These are phyloP conservation scores for Moesziomyces globuligerus DNA, from an alignment of 1,284 basidiomycete species.

Conservation along the genomic window DNA sequence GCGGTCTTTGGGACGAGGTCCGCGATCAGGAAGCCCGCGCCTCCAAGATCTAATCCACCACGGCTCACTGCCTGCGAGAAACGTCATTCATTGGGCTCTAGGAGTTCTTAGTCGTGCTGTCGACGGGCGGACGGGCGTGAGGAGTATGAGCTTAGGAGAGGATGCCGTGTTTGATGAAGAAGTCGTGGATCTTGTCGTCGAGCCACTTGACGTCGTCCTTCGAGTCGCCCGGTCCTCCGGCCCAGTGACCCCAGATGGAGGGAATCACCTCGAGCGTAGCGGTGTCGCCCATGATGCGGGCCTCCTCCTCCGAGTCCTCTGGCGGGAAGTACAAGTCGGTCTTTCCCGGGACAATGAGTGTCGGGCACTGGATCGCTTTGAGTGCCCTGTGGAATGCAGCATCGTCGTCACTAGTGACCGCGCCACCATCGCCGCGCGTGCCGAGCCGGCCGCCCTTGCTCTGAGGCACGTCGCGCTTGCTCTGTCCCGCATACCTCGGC, in stretches of 20 bases:
- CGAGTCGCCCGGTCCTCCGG: constrained; percentile 41
- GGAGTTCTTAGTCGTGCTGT: no score
- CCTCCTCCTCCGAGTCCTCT: constrained; percentile 42
- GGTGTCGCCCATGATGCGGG: constrained; percentile 28
- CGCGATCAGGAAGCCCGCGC: constrained; percentile 31
- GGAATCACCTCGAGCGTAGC: constrained; percentile 47
- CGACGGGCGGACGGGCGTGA: no score
- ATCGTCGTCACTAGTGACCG: constrained; percentile 25
- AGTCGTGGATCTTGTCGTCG: constrained; percentile 31
- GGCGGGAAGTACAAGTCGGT: constrained; percentile 57
- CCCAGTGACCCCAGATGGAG: constrained; percentile 54
- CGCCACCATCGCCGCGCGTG: constrained; percentile 17
- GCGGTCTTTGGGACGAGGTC: constrained; percentile 51
- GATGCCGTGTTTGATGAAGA: constrained; percentile 36
- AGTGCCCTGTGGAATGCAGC: constrained; percentile 42
- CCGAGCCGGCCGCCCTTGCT: constrained; percentile 19
- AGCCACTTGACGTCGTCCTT: constrained; percentile 47
- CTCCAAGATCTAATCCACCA: constrained; percentile 30
- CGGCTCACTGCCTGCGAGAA: not conserved
- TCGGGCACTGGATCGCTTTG: constrained; percentile 33
- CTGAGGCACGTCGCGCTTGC: constrained; percentile 19
- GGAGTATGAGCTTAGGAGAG: not conserved
- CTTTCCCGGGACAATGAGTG: constrained; percentile 40
- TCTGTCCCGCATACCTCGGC: constrained; percentile 32
- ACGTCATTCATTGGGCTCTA: not conserved